Base-by-base conservation (phyloP, 371 early-diverging fungal genomes). In the Mortierella sp. region DNA sequence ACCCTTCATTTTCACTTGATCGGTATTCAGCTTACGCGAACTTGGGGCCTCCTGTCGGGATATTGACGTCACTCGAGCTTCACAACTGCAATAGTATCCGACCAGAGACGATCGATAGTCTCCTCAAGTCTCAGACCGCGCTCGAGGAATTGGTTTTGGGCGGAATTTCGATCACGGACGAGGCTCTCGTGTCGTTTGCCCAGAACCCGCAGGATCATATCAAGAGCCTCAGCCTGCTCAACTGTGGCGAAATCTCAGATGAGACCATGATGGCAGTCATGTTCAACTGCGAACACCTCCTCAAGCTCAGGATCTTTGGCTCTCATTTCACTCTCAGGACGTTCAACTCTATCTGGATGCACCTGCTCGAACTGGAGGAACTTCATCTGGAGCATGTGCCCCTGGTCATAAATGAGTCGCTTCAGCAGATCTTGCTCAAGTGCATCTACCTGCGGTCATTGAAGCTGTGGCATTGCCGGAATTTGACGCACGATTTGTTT, bases 401-500 rank as follows among this genome's bases (percentile, higher is more conserved):
- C 0, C 44, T 86, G 60, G 58, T 86, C 29, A 79, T 86, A 75
- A 86, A 82, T 43, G 79, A 82, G 74, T 78, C 86, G 5, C 18
- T 86, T 4, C 82, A 86, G 43, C 75, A 72, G 10, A 86, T 86
- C 44, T 38, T 86, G 55, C 2, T 54, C 43, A 76, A 72, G 32
- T 86, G 86, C 35, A 55, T 7, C 11, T 8, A 54, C 0, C 80
- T 86, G 1, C 74, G 82, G 38, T 65, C 71, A 1, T 63, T 86
- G 72, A 81, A 75, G 68, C 70, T 86, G 3, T 86, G 86, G 86
- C 82, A 86, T 49, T 86, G 86, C 48, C 71, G 82, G 56, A 77
- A 79, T 54, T 63, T 86, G 55, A 86, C 82, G 10, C 75, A 77
- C 43, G 86, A 86, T 16, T 27, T 86, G 29, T 82, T 86, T 48